phyloP scores from a whole-genome alignment of 2,329 filamentous ascomycete species.

The Aspergillus sp. region DNA sequence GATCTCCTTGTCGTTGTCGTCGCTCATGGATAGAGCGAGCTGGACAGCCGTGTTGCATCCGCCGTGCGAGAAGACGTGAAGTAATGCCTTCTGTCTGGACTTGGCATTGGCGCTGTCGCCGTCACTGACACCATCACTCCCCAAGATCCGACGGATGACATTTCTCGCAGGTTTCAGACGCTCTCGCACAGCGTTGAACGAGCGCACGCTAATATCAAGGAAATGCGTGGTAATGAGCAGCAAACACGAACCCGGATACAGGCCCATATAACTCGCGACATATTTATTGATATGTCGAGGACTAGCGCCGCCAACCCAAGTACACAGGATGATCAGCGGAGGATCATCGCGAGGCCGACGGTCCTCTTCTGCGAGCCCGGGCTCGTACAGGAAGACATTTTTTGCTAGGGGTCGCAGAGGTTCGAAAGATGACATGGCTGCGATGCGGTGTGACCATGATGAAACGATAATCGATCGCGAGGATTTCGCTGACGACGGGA shows the following conservation, averaged over 20 bases:
- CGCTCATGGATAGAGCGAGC: slow-evolving; percentile 19
- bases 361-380: background rate
- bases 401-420: slow-evolving; percentile 14
- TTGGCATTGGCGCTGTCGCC: slow-evolving; percentile 1
- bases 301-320: slow-evolving; percentile 28
- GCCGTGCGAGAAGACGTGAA: slow-evolving; percentile 26
- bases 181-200: slow-evolving; percentile 17
- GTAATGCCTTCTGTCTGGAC: slow-evolving; percentile 4
- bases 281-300: slow-evolving; percentile 28
- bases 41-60: slow-evolving; percentile 21
- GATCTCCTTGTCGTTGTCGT: background rate
- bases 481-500: background rate
- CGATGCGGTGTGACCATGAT: background rate
- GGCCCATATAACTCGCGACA: slow-evolving; percentile 16
- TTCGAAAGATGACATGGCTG: background rate
- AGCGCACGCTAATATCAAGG: slow-evolving; percentile 16
- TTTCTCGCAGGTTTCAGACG: slow-evolving; percentile 19
- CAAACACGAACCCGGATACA: slow-evolving; percentile 21
- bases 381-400: slow-evolving; percentile 16
- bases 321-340: slow-evolving; percentile 25
- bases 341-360: slow-evolving; percentile 5
- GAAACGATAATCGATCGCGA: background rate
- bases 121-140: background rate
- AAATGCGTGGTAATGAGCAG: slow-evolving; percentile 23
- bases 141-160: slow-evolving; percentile 18